phyloP scores from a whole-genome alignment of 352 stramenopile species.

The Phytophthora ohioensis region DNA sequence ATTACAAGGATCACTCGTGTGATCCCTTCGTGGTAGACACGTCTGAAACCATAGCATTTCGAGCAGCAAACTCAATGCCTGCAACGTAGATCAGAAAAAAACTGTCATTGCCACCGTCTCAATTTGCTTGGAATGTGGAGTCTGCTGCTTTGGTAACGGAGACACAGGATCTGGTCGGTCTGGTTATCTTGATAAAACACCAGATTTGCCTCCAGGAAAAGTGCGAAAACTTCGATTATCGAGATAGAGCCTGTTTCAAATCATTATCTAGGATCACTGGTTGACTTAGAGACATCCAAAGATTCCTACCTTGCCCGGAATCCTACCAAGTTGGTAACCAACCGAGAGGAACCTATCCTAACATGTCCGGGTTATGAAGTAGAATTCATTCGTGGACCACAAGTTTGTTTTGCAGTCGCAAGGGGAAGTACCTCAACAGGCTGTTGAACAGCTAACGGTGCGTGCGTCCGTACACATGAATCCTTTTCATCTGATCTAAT shows the following conservation, averaged over 20 bases:
- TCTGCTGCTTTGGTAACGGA: slow-evolving; percentile 15
- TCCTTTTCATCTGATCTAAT: too few relatives aligned
- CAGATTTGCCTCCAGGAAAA: background rate
- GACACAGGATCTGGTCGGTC: slow-evolving; percentile 23
- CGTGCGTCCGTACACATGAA: too few relatives aligned
- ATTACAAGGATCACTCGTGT: background rate
- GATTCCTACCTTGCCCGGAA: background rate
- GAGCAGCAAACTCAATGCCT: slow-evolving; percentile 8
- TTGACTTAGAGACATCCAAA: slow-evolving; percentile 7
- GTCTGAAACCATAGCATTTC: background rate
- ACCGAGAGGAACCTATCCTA: too few relatives aligned
- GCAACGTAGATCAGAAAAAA: slow-evolving; percentile 14
- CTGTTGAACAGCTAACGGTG: too few relatives aligned
- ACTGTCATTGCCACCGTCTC: slow-evolving; percentile 6
- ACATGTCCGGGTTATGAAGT: background rate
- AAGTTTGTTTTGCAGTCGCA: too few relatives aligned
- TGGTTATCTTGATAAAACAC: slow-evolving; percentile 17
- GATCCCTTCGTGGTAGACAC: background rate
- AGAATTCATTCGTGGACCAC: too few relatives aligned
- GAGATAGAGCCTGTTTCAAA: slow-evolving; percentile 22
- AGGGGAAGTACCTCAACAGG: too few relatives aligned
- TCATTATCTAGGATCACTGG: background rate
- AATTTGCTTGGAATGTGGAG: background rate
- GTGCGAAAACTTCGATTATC: slow-evolving; percentile 11
- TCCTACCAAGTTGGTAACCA: background rate